These are phyloP conservation scores for Canna indica DNA, from an alignment of 176 grass and related monocot genomes.

Conservation along the genomic window DNA sequence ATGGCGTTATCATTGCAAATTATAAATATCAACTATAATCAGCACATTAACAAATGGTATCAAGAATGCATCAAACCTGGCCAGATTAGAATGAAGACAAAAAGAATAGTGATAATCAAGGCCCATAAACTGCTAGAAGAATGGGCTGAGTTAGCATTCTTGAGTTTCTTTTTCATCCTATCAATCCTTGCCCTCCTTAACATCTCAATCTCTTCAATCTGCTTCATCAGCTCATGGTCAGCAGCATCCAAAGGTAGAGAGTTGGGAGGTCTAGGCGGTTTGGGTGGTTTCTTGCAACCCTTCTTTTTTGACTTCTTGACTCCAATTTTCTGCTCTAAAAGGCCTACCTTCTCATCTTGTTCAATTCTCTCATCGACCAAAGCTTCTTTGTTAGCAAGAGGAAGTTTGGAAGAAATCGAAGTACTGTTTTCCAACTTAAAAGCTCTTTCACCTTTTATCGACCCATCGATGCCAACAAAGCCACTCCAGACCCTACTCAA, in stretches of 20 bases:
- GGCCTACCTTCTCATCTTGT: slow-evolving; percentile 42
- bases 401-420: slow-evolving; percentile 7
- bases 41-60: neutral
- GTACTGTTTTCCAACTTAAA: slow-evolving; percentile 25
- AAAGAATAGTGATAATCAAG: slow-evolving; percentile 68
- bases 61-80: slow-evolving; percentile 44
- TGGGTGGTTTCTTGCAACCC: slow-evolving; percentile 64
- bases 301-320: slow-evolving; percentile 72
- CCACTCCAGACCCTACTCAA: slow-evolving; percentile 25
- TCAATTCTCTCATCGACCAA: slow-evolving; percentile 24
- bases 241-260: slow-evolving; percentile 45
- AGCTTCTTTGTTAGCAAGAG: slow-evolving; percentile 29
- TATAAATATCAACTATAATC: neutral
- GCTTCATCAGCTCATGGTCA: slow-evolving; percentile 70
- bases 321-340: slow-evolving; percentile 32
- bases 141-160: slow-evolving; percentile 54
- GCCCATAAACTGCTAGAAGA: slow-evolving; percentile 43
- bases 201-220: slow-evolving; percentile 61
- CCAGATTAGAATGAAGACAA: slow-evolving; percentile 86
- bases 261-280: slow-evolving; percentile 49
- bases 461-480: slow-evolving; percentile 8
- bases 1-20: neutral
- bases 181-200: slow-evolving; percentile 80
- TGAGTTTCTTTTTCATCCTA: slow-evolving; percentile 96
- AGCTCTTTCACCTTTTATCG: slow-evolving; percentile 29